These are phyloP conservation scores for Avena atlantica DNA, from an alignment of 176 grass and related monocot genomes.

Conservation along the genomic window DNA sequence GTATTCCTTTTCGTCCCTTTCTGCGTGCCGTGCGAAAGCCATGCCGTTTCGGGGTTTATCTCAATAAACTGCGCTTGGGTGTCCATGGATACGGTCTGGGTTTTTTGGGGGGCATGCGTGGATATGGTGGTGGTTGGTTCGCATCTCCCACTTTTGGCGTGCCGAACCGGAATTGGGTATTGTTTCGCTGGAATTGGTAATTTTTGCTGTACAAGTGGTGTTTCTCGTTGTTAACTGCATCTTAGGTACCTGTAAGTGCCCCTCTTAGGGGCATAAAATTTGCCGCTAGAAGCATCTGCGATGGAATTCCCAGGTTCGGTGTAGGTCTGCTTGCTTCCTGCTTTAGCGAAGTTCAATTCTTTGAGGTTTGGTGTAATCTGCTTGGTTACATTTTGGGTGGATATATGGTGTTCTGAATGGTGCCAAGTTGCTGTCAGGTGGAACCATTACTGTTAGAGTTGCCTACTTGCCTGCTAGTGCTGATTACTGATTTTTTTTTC, in stretches of 20 bases:
- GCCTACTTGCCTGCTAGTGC: background rate
- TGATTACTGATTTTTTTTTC: constrained; percentile 1
- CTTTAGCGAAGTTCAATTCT: background rate
- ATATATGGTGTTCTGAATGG: constrained; percentile 15
- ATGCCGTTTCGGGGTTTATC: background rate
- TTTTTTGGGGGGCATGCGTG: constrained; percentile 12
- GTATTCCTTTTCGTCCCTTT: constrained; percentile 9
- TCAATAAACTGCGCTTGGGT: background rate
- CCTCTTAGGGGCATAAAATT: background rate
- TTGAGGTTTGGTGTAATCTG: background rate
- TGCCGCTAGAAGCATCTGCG: background rate
- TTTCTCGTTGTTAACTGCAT: background rate
- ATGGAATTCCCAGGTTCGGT: background rate
- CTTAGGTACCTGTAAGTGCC: background rate
- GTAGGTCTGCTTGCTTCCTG: background rate
- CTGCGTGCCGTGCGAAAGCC: background rate
- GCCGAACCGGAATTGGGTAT: constrained; percentile 16
- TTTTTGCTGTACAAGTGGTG: background rate
- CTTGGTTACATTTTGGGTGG: constrained; percentile 12
- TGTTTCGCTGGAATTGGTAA: background rate
- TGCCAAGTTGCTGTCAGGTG: constrained; percentile 3
- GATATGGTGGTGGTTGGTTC: constrained; percentile 17
- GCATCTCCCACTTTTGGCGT: background rate
- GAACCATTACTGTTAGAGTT: background rate
- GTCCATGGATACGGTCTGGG: constrained; percentile 21